Evolutionary conservation across 495 filamentous ascomycete genomes (phyloP), one percentile per base, ranked within the genome.

Genomic region (Penicillium waksmanii): DNA sequence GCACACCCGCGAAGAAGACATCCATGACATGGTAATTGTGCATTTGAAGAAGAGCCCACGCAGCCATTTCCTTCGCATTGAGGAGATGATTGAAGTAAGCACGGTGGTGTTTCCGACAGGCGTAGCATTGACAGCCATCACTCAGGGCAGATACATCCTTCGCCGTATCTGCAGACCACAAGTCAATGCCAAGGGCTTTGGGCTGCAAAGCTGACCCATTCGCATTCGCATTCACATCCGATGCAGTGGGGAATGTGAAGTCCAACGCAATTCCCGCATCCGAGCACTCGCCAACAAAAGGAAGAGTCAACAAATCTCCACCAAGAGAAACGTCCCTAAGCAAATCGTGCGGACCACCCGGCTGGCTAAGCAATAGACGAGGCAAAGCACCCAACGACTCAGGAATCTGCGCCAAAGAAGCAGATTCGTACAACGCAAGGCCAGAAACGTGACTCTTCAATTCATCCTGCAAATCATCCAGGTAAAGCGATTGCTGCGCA

Each of bases 1-100:
- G 85, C 5, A 96, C 78, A 0, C 77, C 78, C 0, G 77, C 69
- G 69, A 98, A 97, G 78, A 98, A 98, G 0, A 66, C 43, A 52
- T 86, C 80, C 48, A 96, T 69, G 2, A 89, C 73, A 31, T 86
- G 80, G 64, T 91, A 83, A 69, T 98, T 98, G 74, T 98, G 95
- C 12, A 96, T 80, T 70, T 97, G 93, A 25, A 98, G 77, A 13
- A 98, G 80, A 3, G 90, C 89, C 95, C 95, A 98, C 23, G 85
- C 94, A 3, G 96, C 86, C 96, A 98, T 97, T 72, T 98, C 95
- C 63, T 92, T 93, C 0, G 95, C 91, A 15, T 79, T 71, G 4
- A 98, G 82, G 5, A 98, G 82, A 68, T 98, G 96, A 58, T 92
- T 87, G 34, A 98, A 62, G 73, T 89, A 98, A 1, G 96, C 94